Conservation (phyloP, 2,329 filamentous ascomycete genomes). For the Gaeumannomyces tritici region DNA sequence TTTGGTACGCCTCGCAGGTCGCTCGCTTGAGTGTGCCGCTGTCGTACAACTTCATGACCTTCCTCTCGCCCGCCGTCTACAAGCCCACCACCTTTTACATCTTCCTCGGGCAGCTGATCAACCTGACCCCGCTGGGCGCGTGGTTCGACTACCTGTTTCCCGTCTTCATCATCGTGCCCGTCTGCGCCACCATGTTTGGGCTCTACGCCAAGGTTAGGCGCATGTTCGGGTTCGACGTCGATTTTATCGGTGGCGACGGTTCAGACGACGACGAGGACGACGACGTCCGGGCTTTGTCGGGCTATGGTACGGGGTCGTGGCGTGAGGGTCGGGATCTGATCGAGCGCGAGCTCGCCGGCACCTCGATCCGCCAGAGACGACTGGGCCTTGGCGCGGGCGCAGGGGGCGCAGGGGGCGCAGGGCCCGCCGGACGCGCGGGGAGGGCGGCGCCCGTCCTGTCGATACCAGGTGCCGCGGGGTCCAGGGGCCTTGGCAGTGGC, state of each 20-base stretch:
- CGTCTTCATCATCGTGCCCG: constrained; percentile 75
- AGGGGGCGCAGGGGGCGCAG: constrained; percentile 16
- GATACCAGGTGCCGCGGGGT: constrained; percentile 29
- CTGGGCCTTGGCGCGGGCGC: constrained; percentile 29
- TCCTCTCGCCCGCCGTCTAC: constrained; percentile 66
- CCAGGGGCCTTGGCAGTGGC: neutral
- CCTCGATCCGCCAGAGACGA: constrained; percentile 40
- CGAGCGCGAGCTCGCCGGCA: constrained; percentile 69
- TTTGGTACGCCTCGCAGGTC: constrained; percentile 91
- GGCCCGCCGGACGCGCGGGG: constrained; percentile 11
- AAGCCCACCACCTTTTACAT: constrained; percentile 73
- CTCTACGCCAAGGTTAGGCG: constrained; percentile 76
- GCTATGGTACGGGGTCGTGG: constrained; percentile 76
- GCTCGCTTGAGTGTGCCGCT: constrained; percentile 88
- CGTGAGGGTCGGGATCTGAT: constrained; percentile 86
- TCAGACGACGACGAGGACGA: constrained; percentile 68
- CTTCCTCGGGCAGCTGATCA: constrained; percentile 76
- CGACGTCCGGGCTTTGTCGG: constrained; percentile 50
- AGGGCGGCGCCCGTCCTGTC: constrained; percentile 37
- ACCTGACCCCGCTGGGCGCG: constrained; percentile 70
- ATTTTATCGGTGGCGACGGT: constrained; percentile 58
- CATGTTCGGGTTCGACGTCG: constrained; percentile 64
- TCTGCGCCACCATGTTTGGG: constrained; percentile 78
- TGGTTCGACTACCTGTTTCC: constrained; percentile 88
- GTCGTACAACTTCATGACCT: constrained; percentile 93